Percentiles rank a stretch among this genome's conserved stretches.
phyloP scores from a whole-genome alignment of 768 basidiomycete genomes.

The Suillus clintonianus region DNA sequence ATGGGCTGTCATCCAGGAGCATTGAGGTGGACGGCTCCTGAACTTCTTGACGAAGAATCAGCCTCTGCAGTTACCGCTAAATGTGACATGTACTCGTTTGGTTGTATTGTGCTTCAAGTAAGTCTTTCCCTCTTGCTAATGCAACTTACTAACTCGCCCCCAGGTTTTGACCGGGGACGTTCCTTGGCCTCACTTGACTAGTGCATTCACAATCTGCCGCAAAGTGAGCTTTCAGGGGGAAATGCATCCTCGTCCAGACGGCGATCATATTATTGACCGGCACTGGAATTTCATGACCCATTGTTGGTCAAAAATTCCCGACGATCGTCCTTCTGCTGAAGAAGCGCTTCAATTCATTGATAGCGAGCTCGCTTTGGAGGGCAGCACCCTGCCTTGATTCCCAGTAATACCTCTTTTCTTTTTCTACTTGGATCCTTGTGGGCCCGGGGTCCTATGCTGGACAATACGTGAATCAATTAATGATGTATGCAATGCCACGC shows the following conservation, averaged over 20 bases:
- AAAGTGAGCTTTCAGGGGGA: neutral
- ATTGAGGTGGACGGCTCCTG: constrained; percentile 44
- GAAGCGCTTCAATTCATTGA: neutral
- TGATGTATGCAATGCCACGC: too few relatives aligned
- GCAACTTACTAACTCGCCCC: neutral
- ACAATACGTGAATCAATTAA: too few relatives aligned
- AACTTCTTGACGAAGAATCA: constrained; percentile 26
- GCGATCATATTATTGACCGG: neutral
- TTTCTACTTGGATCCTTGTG: too few relatives aligned
- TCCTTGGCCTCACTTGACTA: neutral
- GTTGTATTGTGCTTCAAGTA: constrained; percentile 33
- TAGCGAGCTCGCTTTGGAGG: neutral
- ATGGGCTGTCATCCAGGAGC: constrained; percentile 19
- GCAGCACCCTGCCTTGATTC: neutral
- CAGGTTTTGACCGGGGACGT: neutral
- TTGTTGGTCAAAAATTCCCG: neutral
- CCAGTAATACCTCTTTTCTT: too few relatives aligned
- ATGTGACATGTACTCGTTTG: constrained; percentile 47
- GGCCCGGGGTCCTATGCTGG: too few relatives aligned
- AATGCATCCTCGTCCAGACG: neutral
- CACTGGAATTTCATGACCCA: neutral
- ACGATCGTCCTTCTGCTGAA: neutral
- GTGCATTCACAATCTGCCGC: rapidly evolving
- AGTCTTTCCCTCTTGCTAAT: neutral
- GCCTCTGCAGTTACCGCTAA: neutral